Evolutionary conservation across 257 asterid genomes (phyloP), one percentile per base, ranked within the genome.

Genomic region (Solanum virginianum): DNA sequence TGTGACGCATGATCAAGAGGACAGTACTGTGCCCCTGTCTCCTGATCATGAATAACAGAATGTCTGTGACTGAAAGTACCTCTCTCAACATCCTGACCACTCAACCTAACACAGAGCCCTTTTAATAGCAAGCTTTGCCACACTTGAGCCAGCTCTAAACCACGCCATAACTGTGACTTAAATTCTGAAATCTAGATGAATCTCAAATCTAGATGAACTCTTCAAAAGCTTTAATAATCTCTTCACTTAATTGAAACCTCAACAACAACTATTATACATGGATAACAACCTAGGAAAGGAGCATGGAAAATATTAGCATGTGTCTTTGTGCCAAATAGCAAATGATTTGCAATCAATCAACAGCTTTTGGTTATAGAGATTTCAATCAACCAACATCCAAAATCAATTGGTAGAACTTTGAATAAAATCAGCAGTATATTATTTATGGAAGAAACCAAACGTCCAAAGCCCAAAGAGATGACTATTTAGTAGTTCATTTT

Each of bases 41-140:
- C 87, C 83, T 87, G 89, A 77, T 87, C 89, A 82, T 84, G 88
- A 51, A 87, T 45, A 49, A 87, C 87, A 39, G 89, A 70, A 85
- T 87, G 89, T 29, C 89, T 86, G 51, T 87, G 89, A 77, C 87
- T 84, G 68, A 87, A 87, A 49, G 89, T 87, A 39, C 89, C 89
- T 49, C 89, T 81, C 84, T 87, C 89, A 26, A 85, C 87, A 85
- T 87, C 89, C 81, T 87, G 89, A 81, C 89, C 89, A 60, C 87
- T 84, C 88, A 87, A 80, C 60, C 89, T 80, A 57, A 87, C 89
- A 74, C n/a, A n/a, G n/a, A 81, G 86, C 63, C 84, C 90, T 85
- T 80, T 86, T 83, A 65, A 88, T 79, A 36, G 88, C 86, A 88
- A 88, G 79, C 80, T 82, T 88, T 85, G 90, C 90, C 57, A 85